These are phyloP conservation scores for Artemisia argyi DNA, from an alignment of 129 eudicot genomes.

Conservation along the genomic window DNA sequence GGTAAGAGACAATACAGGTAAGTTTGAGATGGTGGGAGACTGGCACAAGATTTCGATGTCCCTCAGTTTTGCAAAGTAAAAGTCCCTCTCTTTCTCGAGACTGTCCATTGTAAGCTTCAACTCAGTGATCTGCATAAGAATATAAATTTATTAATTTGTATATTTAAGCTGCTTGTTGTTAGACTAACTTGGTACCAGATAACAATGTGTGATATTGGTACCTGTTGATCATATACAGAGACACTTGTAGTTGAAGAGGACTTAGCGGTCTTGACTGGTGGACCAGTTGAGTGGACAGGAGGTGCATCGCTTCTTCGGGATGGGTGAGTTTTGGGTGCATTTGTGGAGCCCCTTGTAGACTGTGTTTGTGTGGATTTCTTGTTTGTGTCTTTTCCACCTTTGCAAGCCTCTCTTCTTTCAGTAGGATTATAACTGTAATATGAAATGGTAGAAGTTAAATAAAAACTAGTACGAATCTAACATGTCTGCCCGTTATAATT, in stretches of 20 bases:
- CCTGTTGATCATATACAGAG: constrained; percentile 70
- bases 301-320: constrained; percentile 60
- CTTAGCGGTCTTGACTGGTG: constrained; percentile 56
- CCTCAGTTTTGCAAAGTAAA: constrained; percentile 93
- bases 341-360: constrained; percentile 52
- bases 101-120: constrained; percentile 82
- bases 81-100: constrained; percentile 94
- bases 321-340: constrained; percentile 48
- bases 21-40: constrained; percentile 63
- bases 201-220: constrained; percentile 11
- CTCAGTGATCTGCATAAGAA: constrained; percentile 73
- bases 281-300: constrained; percentile 47
- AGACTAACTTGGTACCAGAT: neutral
- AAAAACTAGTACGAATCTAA: neutral
- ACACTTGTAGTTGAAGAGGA: constrained; percentile 54
- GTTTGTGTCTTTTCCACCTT: constrained; percentile 73
- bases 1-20: constrained; percentile 45
- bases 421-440: constrained; percentile 69
- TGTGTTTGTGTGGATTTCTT: constrained; percentile 62
- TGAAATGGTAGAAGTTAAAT: constrained; percentile 9
- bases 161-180: constrained; percentile 5
- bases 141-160: neutral
- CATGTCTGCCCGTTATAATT: no score
- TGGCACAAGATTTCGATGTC: constrained; percentile 92
- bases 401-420: constrained; percentile 85